Conservation (phyloP, 108 stramenopile species). For the Chaetoceros tenuissimus region DNA sequence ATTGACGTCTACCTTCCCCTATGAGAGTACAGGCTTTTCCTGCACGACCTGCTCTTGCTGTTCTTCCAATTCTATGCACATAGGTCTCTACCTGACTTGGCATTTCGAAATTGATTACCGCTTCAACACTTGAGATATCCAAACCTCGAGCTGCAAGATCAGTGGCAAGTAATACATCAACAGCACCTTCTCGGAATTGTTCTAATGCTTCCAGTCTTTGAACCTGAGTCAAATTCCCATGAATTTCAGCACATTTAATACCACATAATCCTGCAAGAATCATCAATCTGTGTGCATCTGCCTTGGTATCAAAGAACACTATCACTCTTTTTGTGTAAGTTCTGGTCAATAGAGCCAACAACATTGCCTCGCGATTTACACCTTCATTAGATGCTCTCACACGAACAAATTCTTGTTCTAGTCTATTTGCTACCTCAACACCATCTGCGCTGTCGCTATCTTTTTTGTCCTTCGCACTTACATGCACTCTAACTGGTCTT, state of each 20-base stretch:
- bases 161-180: constrained; percentile 89
- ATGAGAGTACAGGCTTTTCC: constrained; percentile 92
- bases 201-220: constrained; percentile 89
- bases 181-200: constrained; percentile 81
- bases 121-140: constrained; percentile 84
- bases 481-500: constrained; percentile 84
- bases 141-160: constrained; percentile 96
- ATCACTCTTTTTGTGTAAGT: constrained; percentile 81
- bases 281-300: constrained; percentile 81
- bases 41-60: constrained; percentile 92
- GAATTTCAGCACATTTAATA: constrained; percentile 85
- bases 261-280: constrained; percentile 80
- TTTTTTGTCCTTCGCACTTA: constrained; percentile 47
- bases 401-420: constrained; percentile 96
- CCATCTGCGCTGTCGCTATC: constrained; percentile 23
- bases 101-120: constrained; percentile 98
- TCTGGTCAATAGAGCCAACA: constrained; percentile 75
- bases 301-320: constrained; percentile 95
- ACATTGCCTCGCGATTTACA: constrained; percentile 84
- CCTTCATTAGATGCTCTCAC: constrained; percentile 79
- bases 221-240: constrained; percentile 88
- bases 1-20: constrained; percentile 77
- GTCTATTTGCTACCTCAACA: constrained; percentile 81
- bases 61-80: constrained; percentile 95
- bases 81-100: constrained; percentile 89